Evolutionary conservation across 2,329 filamentous ascomycete species (phyloP), one percentile per base, ranked within the genome.

Genomic region (Talaromyces sp.): DNA sequence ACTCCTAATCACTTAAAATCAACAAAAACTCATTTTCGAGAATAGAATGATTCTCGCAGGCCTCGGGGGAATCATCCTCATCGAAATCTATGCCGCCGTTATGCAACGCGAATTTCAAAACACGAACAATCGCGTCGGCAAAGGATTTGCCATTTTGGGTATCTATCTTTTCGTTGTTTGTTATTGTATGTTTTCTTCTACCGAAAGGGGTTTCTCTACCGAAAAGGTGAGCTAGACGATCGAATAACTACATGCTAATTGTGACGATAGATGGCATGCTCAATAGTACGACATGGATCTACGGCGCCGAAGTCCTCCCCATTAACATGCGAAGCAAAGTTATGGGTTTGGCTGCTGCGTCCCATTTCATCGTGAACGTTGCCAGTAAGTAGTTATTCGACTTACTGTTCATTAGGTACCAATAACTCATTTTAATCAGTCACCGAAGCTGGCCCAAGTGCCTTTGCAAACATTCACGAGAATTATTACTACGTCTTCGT

Each of bases 401-500:
- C 11, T 39, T 35, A 48, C 31, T 19, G 45, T 50, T 36, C 45
- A 48, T n/a, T 56, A 53, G 28, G 60, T 57, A 37, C 13, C 53
- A 22, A 15, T 39, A 11, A 45, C 36, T 9, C 17, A 6, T 31
- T 15, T 33, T 28, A 21, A 43, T 31, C 53, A 70, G 74, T 81
- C 63, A 82, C 80, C 53, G 78, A 82, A 66, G 80, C 79, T 6
- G 81, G 81, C 0, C 81, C 81, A 0, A 81, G 74, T 53, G 81
- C 81, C 0, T 83, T 84, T 63, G 78, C 79, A 13, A 82, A 76
- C 43, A 84, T 84, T 55, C 66, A 74, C n/a, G 77, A 84, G 63
- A 84, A 83, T 62, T 84, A 84, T 66, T 84, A 84, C 66, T 84
- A 84, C 60, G 81, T 84, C 17, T 84, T 84, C 60, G 80, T 83